Evolutionary conservation across 2,329 filamentous ascomycete genomes (phyloP), one percentile per base, ranked within the genome.

Genomic region (Trichoderma cornu-damae): DNA sequence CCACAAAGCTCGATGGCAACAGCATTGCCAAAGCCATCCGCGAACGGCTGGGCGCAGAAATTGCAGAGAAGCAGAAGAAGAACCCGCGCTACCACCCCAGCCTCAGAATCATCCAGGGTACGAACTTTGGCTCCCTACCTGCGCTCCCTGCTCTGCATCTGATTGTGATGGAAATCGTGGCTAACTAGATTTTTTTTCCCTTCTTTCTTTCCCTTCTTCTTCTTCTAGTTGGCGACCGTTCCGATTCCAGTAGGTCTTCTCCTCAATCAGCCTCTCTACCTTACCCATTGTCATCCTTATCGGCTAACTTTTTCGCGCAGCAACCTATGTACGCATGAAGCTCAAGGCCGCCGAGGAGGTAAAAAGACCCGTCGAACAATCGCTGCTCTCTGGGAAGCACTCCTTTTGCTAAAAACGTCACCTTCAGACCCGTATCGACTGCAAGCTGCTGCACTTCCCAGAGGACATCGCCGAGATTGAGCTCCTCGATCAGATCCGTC

Each of bases 281-380:
- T 24, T 18, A 18, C 22, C 20, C 34, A 59, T 42, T n/a, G n/a
- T n/a, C n/a, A n/a, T 32, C 35, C 53, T 35, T 57, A 14, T 44
- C 51, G 52, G 51, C 53, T 59, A 71, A 68, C 72, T 65, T 71
- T n/a, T 66, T 62, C 59, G 58, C n/a, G 62, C 68, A 93, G 89
- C 87, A 69, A 97, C 93, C 52, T 99, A 99, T 88, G 93, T 99
- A 75, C 92, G 92, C 76, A 99, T 99, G 94, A 99, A 99, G 79
- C 78, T 96, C 69, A 99, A 96, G 82, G 94, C 94, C 64, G 94
- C 94, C 59, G 80, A 89, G 72, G 94, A 97, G 82, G 89, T 91
- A 77, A 65, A 76, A 57, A 65, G 76, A 57, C 28, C 37, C 28
- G 20, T 11, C 9, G 22, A 55, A 20, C 9, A 8, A 22, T 3